Percentiles rank a stretch among this genome's conserved stretches.
Conservation (phyloP, 768 basidiomycete species). For the Leccinum variicolor region DNA sequence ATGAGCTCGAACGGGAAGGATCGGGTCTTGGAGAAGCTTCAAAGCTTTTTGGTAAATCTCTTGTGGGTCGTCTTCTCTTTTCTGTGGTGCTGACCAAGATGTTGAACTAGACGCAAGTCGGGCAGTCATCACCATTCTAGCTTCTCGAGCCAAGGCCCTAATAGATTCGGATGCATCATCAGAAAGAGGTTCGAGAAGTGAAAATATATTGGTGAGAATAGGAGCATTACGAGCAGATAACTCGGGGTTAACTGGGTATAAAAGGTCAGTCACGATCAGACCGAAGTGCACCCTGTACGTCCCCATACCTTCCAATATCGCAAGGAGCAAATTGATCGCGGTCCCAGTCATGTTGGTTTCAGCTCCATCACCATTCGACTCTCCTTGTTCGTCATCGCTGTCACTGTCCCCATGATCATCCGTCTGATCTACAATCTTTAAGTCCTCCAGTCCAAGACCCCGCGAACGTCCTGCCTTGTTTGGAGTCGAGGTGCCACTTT, state of each 20-base stretch:
- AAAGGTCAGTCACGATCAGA: background rate
- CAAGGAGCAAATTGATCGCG: slow-evolving; percentile 74
- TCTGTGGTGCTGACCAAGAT: slow-evolving; percentile 16
- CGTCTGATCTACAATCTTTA: slow-evolving; percentile 36
- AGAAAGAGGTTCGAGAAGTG: slow-evolving; percentile 56
- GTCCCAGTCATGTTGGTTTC: slow-evolving; percentile 73
- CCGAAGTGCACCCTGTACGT: background rate
- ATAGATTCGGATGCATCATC: slow-evolving; percentile 46
- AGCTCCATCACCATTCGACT: slow-evolving; percentile 35
- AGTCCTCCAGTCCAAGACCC: slow-evolving; percentile 33
- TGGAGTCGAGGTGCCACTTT: background rate
- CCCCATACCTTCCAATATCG: slow-evolving; percentile 76
- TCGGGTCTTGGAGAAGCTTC: slow-evolving; percentile 84
- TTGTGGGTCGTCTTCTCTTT: slow-evolving; percentile 37
- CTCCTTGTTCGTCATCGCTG: slow-evolving; percentile 50
- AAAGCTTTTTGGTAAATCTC: slow-evolving; percentile 84
- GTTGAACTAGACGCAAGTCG: slow-evolving; percentile 64
- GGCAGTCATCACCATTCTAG: slow-evolving; percentile 79
- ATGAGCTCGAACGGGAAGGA: slow-evolving; percentile 92
- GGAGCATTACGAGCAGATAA: slow-evolving; percentile 60
- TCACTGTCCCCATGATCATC: slow-evolving; percentile 47
- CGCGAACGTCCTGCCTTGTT: slow-evolving; percentile 3
- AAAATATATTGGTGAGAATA: slow-evolving; percentile 67
- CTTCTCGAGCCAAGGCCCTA: slow-evolving; percentile 67
- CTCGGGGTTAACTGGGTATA: slow-evolving; percentile 44